Conservation (phyloP, 106 monocot genomes). For the Gastrodia elata region DNA sequence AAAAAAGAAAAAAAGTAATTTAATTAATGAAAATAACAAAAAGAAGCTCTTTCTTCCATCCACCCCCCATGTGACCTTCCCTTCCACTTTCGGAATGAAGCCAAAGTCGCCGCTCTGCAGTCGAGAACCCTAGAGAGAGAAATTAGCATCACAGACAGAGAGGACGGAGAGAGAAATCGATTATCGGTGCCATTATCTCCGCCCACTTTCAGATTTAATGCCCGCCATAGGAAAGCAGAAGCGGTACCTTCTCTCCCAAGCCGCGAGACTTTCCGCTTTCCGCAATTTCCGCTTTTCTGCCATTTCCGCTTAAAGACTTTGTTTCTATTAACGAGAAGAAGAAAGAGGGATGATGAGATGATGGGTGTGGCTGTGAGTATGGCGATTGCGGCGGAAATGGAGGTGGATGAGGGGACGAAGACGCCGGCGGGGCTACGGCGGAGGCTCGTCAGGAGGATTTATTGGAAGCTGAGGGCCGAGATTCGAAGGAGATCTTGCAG, state of each 20-base stretch:
- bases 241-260: background rate
- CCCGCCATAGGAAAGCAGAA: background rate
- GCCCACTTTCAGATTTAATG: background rate
- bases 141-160: background rate
- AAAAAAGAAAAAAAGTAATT: no score
- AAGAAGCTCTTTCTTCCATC: background rate
- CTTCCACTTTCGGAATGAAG: background rate
- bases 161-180: background rate
- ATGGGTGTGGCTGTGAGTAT: background rate
- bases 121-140: slow-evolving; percentile 5
- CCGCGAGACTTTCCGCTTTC: background rate
- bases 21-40: background rate
- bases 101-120: background rate
- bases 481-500: background rate
- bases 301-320: background rate
- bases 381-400: background rate
- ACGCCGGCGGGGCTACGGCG: background rate
- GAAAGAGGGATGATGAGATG: background rate
- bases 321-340: background rate
- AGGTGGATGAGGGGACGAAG: background rate
- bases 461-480: slow-evolving; percentile 12
- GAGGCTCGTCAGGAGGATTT: slow-evolving; percentile 13
- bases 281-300: background rate
- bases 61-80: slow-evolving; percentile 5
- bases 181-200: background rate